Base-by-base conservation (phyloP, 495 filamentous ascomycete species). In the Aspergillus mulundensis region DNA sequence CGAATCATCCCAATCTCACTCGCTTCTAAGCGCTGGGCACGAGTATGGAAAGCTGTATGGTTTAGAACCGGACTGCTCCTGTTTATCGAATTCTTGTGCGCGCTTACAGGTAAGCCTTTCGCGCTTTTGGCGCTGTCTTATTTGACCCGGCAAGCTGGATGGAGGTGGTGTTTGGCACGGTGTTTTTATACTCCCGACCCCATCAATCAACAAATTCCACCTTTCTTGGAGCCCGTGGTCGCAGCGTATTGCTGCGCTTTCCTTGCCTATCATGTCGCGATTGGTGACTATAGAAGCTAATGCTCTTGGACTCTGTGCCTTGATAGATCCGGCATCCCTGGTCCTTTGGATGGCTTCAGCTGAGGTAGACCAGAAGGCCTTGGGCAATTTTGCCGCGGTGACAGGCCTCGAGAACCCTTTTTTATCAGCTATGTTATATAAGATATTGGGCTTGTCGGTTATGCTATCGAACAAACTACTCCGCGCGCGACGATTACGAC, bases 341-440 rank as follows among this genome's bases (percentile, higher is more conserved):
- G 56, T 56, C 63, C 62, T 73, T 65, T 81, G 79, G 79, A 97
- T 97, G 94, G 93, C 95, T 70, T 91, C 90, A 68, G 91, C 90
- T 45, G 91, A 96, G 70, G 89, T 97, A 42, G 94, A 97, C 70
- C 91, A 96, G 76, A 97, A 97, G 75, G 95, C 91, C 72, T 79
- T 98, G 61, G 91, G 89, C 69, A 83, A 83, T 62, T 87, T 95
- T 61, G 93, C 94, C 60, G 87, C 84, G 69, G 76, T 80, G 34
- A 91, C 86, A 57, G 80, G 83, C 61, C 70, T 78, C 41, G 81
- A 87, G 61, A 91, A 89, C 64, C 84, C 87, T 11, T 77, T 88
- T 5, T 83, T 97, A 40, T 87, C 91, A 14, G 77, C 83, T 15
- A 86, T 87, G 64, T 81, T 98, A 44, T 97, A 90, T 72, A 92